Evolutionary conservation across 2,329 filamentous ascomycete genomes (phyloP).

Genomic region (Myriosclerotinia curreyana): DNA sequence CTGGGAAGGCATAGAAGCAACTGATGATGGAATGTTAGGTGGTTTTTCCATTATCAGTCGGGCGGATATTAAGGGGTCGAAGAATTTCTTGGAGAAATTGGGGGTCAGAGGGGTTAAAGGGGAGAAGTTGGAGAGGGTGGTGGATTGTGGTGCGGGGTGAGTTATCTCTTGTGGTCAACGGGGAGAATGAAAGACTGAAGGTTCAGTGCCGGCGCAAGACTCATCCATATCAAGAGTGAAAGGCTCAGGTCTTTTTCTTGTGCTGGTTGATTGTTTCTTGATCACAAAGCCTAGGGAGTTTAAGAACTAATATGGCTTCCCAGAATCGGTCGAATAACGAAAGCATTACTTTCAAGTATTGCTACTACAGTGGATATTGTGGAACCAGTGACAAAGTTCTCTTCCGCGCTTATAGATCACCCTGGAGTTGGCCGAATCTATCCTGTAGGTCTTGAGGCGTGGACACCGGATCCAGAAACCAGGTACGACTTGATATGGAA

Average conservation of each 20-base stretch:
- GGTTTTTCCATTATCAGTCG: conserved; percentile 66
- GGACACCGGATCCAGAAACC: conserved; percentile 49
- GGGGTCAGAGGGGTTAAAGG: conserved; percentile 46
- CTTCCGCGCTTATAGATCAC: conserved; percentile 55
- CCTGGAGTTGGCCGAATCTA: conserved; percentile 61
- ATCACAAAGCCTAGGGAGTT: neutral
- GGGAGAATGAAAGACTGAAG: neutral
- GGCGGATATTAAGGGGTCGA: conserved; percentile 68
- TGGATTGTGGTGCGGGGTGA: conserved; percentile 44
- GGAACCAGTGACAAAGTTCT: conserved; percentile 83
- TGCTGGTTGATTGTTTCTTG: neutral
- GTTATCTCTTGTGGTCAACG: conserved; percentile 19
- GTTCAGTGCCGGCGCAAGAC: neutral
- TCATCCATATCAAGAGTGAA: no score
- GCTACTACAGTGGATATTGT: conserved; percentile 75
- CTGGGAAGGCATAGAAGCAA: conserved; percentile 51
- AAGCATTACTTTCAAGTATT: conserved; percentile 68
- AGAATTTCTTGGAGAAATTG: conserved; percentile 67
- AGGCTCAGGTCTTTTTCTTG: neutral
- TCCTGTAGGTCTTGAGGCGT: conserved; percentile 72
- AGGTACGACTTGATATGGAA: conserved; percentile 82
- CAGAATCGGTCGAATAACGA: conserved; percentile 79
- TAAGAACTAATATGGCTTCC: conserved; percentile 8
- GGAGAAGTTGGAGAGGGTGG: conserved; percentile 38
- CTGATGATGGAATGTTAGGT: conserved; percentile 75